These are phyloP conservation scores for Cucurbita maxima DNA, from an alignment of 306 rosid species.

Conservation along the genomic window DNA sequence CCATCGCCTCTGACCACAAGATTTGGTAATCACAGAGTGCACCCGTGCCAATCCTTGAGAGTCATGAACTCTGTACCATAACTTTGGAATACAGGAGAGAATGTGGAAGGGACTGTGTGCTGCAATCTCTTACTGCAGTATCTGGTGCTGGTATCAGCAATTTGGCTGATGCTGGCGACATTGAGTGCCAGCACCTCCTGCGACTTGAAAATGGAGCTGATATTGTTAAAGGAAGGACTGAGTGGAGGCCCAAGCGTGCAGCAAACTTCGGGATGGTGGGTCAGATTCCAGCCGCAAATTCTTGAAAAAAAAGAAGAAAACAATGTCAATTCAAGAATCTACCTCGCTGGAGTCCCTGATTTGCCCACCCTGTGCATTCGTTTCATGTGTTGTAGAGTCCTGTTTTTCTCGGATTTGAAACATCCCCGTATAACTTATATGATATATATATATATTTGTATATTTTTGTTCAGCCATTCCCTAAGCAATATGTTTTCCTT, in stretches of 20 bases:
- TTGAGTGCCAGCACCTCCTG: constrained; percentile 90
- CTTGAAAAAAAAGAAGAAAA: constrained; percentile 9
- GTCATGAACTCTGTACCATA: constrained; percentile 66
- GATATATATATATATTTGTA: not conserved
- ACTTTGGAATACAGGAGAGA: constrained; percentile 95
- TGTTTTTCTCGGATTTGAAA: not conserved
- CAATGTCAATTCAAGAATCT: not conserved
- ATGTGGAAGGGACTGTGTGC: constrained; percentile 93
- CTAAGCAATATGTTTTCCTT: not conserved
- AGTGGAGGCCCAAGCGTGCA: constrained; percentile 70
- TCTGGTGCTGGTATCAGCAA: constrained; percentile 37
- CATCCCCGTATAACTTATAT: not conserved
- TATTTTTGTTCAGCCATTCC: not conserved
- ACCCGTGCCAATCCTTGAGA: constrained; percentile 80
- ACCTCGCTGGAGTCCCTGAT: not conserved
- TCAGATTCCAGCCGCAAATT: constrained; percentile 42
- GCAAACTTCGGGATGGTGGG: constrained; percentile 30
- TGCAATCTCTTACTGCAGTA: constrained; percentile 63
- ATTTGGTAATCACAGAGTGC: constrained; percentile 63
- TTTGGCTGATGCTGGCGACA: constrained; percentile 33
- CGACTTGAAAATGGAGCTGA: constrained; percentile 76
- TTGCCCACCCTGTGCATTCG: not conserved
- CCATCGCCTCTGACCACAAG: not conserved
- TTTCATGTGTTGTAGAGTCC: constrained; percentile 5
- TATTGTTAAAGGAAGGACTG: constrained; percentile 82